phyloP scores from a whole-genome alignment of 129 eudicot genomes.

The Artemisia tridentata region DNA sequence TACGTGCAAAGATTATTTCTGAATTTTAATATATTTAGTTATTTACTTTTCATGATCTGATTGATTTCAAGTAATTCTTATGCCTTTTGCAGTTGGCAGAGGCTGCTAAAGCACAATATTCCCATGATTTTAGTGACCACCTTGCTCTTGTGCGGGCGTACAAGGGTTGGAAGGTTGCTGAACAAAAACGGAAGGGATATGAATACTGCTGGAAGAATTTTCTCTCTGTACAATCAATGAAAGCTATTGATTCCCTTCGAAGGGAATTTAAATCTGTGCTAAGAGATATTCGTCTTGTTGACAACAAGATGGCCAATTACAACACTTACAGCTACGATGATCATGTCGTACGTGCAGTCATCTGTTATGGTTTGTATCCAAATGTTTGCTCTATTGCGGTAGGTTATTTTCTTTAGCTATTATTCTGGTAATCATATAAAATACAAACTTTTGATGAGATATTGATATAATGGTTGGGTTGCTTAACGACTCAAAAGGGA shows the following conservation, averaged over 20 bases:
- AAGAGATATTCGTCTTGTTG: slow-evolving; percentile 61
- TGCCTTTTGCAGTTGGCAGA: slow-evolving; percentile 63
- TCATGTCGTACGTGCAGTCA: slow-evolving; percentile 66
- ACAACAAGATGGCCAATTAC: slow-evolving; percentile 44
- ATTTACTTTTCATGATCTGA: not conserved
- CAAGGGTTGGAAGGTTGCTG: slow-evolving; percentile 80
- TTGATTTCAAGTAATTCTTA: slow-evolving; percentile 6
- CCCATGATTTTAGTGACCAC: slow-evolving; percentile 77
- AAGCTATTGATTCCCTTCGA: slow-evolving; percentile 77
- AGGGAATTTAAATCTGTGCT: slow-evolving; percentile 68
- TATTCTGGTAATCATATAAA: not conserved
- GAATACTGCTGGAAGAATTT: slow-evolving; percentile 88
- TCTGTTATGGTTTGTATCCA: slow-evolving; percentile 91
- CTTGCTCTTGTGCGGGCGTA: slow-evolving; percentile 84
- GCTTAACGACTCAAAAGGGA: no score
- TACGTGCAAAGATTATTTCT: no score
- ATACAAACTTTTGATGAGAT: not conserved
- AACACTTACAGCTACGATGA: slow-evolving; percentile 69
- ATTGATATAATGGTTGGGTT: not conserved
- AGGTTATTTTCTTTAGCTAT: slow-evolving; percentile 25
- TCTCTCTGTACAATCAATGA: slow-evolving; percentile 80
- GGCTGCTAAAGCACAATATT: slow-evolving; percentile 81
- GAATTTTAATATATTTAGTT: no score
- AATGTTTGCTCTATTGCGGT: slow-evolving; percentile 88
- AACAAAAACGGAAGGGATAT: slow-evolving; percentile 53